Conservation (phyloP, 169 alveolate genomes). For the Amoebophrya sp. region DNA sequence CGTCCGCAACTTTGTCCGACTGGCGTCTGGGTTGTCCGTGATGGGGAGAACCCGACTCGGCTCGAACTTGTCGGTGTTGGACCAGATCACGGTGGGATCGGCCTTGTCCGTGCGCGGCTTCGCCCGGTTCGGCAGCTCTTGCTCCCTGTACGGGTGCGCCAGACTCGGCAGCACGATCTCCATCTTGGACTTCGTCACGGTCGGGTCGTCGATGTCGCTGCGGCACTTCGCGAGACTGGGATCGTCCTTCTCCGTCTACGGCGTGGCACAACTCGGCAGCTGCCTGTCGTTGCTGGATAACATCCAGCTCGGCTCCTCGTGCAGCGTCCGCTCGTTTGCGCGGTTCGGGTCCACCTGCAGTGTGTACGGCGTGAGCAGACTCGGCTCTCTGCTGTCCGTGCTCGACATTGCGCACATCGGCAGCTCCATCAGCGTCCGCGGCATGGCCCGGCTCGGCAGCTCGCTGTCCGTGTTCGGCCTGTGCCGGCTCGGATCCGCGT, state of each 20-base stretch:
- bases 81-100: neutral
- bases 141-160: slow-evolving; percentile 7
- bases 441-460: neutral
- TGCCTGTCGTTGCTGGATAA: slow-evolving; percentile 19
- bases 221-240: slow-evolving; percentile 18
- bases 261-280: neutral
- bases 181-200: neutral
- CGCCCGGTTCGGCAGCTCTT: neutral
- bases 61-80: neutral
- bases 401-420: neutral
- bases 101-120: slow-evolving; percentile 1
- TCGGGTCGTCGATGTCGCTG: neutral
- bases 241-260: slow-evolving; percentile 21
- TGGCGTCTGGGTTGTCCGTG: neutral
- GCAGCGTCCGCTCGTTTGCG: slow-evolving; percentile 6
- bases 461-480: neutral
- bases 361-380: neutral
- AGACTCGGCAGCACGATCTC: slow-evolving; percentile 22
- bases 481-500: neutral
- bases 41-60: neutral
- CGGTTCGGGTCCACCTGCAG: neutral
- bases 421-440: neutral
- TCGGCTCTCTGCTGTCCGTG: neutral
- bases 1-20: slow-evolving; percentile 18
- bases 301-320: slow-evolving; percentile 12